phyloP scores from a whole-genome alignment of 805 yeast species.

The Lipomyces sp. region DNA sequence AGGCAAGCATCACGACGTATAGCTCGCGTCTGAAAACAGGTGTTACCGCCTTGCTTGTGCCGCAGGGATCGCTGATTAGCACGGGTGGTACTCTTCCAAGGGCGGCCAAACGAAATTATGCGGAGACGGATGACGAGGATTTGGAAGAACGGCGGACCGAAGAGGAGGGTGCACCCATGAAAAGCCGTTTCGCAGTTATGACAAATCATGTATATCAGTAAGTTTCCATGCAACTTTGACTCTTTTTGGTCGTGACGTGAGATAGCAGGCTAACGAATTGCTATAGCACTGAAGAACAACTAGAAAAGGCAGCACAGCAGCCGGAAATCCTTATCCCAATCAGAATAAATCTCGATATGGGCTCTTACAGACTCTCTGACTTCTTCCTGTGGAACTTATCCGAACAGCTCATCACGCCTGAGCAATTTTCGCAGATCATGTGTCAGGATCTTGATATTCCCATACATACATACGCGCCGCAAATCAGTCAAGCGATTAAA shows the following conservation, averaged over 20 bases:
- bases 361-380: conserved; percentile 60
- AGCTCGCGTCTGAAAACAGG: conserved; percentile 35
- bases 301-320: conserved; percentile 49
- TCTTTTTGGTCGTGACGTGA: background rate
- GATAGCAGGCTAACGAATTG: background rate
- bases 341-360: conserved; percentile 63
- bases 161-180: conserved; percentile 10
- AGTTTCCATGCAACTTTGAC: background rate
- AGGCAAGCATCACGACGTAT: conserved; percentile 35
- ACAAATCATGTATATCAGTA: conserved; percentile 31
- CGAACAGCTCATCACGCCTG: conserved; percentile 64
- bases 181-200: conserved; percentile 29
- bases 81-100: conserved; percentile 33
- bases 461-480: conserved; percentile 55
- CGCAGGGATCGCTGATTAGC: conserved; percentile 33
- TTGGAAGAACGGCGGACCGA: conserved; percentile 17
- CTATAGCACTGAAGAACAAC: conserved; percentile 44
- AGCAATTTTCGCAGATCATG: conserved; percentile 71
- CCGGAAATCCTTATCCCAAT: conserved; percentile 65
- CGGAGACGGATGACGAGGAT: conserved; percentile 35
- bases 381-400: conserved; percentile 75
- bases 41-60: conserved; percentile 33
- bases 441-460: conserved; percentile 86
- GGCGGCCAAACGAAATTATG: conserved; percentile 32
- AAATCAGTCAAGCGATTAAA: conserved; percentile 71